These are phyloP conservation scores for Kokia cookei DNA, from an alignment of 441 rosid genomes.

Conservation along the genomic window DNA sequence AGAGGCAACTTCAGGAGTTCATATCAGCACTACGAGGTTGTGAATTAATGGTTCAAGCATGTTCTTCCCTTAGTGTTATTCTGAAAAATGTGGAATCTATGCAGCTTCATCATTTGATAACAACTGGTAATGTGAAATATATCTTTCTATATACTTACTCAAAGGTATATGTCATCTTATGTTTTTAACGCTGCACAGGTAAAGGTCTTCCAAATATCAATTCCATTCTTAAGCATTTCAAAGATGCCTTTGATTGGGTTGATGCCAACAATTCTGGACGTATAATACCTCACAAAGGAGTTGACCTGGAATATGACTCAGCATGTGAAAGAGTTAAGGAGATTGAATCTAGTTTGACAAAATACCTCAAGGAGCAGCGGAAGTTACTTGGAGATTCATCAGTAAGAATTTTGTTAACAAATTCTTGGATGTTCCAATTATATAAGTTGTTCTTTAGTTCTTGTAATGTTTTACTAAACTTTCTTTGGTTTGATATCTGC, in stretches of 20 bases:
- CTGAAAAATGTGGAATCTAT: slow-evolving; percentile 64
- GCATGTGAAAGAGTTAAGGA: slow-evolving; percentile 54
- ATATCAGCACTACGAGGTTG: slow-evolving; percentile 83
- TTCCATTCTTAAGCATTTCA: slow-evolving; percentile 66
- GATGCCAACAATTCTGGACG: slow-evolving; percentile 92
- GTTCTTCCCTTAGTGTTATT: slow-evolving; percentile 63
- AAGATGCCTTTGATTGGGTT: slow-evolving; percentile 93
- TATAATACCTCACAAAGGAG: slow-evolving; percentile 84
- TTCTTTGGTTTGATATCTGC: slow-evolving; percentile 15
- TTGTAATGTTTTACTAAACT: slow-evolving; percentile 12
- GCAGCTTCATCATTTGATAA: slow-evolving; percentile 60
- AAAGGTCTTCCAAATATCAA: slow-evolving; percentile 56
- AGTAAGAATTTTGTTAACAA: slow-evolving; percentile 36
- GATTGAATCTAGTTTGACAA: slow-evolving; percentile 57
- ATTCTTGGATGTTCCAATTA: slow-evolving; percentile 15
- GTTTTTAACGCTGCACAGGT: slow-evolving; percentile 38
- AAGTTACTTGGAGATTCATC: slow-evolving; percentile 77
- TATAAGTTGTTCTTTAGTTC: background rate
- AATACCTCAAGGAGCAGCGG: slow-evolving; percentile 83
- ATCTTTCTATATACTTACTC: slow-evolving; percentile 9
- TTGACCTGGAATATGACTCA: slow-evolving; percentile 70
- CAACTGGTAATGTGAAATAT: slow-evolving; percentile 51
- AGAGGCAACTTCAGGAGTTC: slow-evolving; percentile 88
- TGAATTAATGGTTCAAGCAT: slow-evolving; percentile 74
- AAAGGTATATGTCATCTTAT: slow-evolving; percentile 20